Evolutionary conservation across 257 asterid species (phyloP).

Genomic region (Linaria vulgaris): DNA sequence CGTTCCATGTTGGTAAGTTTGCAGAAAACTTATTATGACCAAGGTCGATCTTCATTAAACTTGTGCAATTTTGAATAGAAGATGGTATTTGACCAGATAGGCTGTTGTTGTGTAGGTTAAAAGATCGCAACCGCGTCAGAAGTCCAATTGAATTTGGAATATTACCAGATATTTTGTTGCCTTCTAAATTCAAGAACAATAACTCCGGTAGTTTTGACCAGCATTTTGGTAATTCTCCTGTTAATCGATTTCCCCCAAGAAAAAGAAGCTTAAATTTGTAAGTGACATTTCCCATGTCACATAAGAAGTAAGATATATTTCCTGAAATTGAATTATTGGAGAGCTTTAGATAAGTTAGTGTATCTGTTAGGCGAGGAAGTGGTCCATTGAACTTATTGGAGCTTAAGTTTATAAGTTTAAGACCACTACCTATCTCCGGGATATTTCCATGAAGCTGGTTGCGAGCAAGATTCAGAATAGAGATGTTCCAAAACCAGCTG

Average conservation of each 20-base stretch:
- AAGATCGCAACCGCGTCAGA: not conserved
- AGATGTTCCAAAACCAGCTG: not conserved
- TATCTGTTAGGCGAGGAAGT: slow-evolving; percentile 21
- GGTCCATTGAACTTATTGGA: slow-evolving; percentile 37
- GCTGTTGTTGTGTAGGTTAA: slow-evolving; percentile 6
- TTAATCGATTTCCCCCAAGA: not conserved
- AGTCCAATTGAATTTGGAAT: slow-evolving; percentile 15
- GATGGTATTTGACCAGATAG: slow-evolving; percentile 14
- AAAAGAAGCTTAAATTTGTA: not conserved
- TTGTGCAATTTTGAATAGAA: not conserved
- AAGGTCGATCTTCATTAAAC: slow-evolving; percentile 11
- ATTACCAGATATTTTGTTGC: slow-evolving; percentile 11
- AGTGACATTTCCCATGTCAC: not conserved
- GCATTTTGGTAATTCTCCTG: slow-evolving; percentile 11
- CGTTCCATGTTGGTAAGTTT: not conserved
- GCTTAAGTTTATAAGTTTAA: slow-evolving; percentile 8
- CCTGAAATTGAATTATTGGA: slow-evolving; percentile 31
- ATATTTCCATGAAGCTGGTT: slow-evolving; percentile 8
- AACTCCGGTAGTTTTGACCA: not conserved
- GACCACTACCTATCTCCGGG: not conserved
- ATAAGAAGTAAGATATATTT: slow-evolving; percentile 20
- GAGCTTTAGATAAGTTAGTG: slow-evolving; percentile 24
- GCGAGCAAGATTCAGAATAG: not conserved
- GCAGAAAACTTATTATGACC: not conserved
- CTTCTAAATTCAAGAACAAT: not conserved